Conservation (phyloP, 192 early-diverging fungal genomes). For the Chytriomyces sp. region DNA sequence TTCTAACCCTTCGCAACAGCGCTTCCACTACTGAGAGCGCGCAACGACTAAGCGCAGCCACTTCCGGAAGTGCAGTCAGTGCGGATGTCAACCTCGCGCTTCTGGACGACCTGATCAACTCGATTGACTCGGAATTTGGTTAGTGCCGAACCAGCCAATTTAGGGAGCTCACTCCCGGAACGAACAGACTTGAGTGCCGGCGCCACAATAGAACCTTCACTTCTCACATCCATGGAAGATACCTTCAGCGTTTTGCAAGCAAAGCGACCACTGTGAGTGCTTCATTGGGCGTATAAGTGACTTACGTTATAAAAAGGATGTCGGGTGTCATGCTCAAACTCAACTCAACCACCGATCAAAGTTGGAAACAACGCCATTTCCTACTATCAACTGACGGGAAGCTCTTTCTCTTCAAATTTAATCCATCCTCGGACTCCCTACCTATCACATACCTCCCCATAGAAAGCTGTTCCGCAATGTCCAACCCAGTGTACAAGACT, state of each 20-base stretch:
- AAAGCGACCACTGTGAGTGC: not conserved
- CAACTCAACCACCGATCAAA: not conserved
- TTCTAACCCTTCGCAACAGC: no score
- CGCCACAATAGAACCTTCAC: no score
- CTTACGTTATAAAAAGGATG: not conserved
- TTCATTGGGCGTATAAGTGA: not conserved
- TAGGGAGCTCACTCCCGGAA: not conserved
- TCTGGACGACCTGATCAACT: no score
- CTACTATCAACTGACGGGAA: slow-evolving; percentile 2
- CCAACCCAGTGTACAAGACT: not conserved
- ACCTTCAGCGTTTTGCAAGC: not conserved
- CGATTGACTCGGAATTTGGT: not conserved
- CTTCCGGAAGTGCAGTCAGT: no score
- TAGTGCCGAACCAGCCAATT: not conserved
- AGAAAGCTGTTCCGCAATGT: not conserved
- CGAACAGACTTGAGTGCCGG: no score
- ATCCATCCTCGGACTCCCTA: not conserved
- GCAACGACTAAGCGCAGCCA: no score
- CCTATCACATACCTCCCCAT: slow-evolving; percentile 11
- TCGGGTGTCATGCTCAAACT: not conserved
- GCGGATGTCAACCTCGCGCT: no score
- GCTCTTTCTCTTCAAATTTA: slow-evolving; percentile 13
- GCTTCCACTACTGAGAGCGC: no score
- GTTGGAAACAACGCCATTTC: slow-evolving; percentile 3
- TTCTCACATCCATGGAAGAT: not conserved